A percentile compares a stretch with the other conserved stretches of the same genome.
Conservation (phyloP, 2,329 filamentous ascomycete species). For the Beauveria scarabaeidicola region DNA sequence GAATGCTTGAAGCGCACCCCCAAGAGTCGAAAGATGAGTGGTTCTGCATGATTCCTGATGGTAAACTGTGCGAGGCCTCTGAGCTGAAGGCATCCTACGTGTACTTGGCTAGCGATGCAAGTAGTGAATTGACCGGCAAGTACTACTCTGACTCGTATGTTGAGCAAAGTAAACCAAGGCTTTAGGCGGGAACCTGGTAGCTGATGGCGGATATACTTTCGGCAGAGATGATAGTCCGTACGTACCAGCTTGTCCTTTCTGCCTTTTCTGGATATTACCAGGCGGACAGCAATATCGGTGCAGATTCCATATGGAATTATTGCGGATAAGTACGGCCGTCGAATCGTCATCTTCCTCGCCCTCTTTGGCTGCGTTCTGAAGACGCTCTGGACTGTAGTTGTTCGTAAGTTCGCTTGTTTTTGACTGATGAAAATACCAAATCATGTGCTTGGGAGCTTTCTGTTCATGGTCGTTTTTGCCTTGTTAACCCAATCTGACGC, state of each 20-base stretch:
- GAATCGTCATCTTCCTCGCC: constrained; percentile 30
- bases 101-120: too few relatives aligned
- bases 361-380: constrained; percentile 24
- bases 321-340: constrained; percentile 38
- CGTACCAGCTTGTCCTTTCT: constrained; percentile 14
- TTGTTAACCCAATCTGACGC: not conserved
- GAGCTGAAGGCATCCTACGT: too few relatives aligned
- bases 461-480: not conserved
- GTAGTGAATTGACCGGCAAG: too few relatives aligned
- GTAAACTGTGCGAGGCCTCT: too few relatives aligned
- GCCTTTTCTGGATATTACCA: not conserved
- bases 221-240: constrained; percentile 38
- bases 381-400: constrained; percentile 21
- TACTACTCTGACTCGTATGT: too few relatives aligned
- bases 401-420: constrained; percentile 21
- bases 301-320: constrained; percentile 39
- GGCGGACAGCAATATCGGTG: constrained; percentile 27
- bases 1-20: too few relatives aligned
- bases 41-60: too few relatives aligned
- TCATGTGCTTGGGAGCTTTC: too few relatives aligned
- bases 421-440: not conserved
- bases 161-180: too few relatives aligned
- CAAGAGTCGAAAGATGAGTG: too few relatives aligned
- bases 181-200: too few relatives aligned
- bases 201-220: constrained; percentile 18